Conservation (phyloP, 169 alveolate genomes). For the Blepharisma undulans region DNA sequence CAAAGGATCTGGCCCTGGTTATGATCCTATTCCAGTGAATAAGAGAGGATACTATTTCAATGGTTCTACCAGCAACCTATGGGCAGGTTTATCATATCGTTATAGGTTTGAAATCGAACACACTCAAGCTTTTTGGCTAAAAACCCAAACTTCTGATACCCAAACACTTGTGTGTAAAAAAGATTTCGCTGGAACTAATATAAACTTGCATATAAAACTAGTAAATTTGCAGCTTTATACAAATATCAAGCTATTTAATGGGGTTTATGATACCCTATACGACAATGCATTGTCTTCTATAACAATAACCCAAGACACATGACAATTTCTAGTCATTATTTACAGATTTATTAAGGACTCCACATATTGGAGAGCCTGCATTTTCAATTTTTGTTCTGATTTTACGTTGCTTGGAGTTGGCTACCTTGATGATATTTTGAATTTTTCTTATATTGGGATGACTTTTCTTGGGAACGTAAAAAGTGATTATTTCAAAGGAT, state of each 20-base stretch:
- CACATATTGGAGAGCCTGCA: background rate
- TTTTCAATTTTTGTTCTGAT: background rate
- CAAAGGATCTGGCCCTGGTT: background rate
- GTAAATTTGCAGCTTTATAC: background rate
- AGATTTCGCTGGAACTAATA: background rate
- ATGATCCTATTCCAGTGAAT: background rate
- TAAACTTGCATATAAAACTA: background rate
- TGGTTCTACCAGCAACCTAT: background rate
- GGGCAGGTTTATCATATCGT: background rate
- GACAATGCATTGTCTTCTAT: background rate
- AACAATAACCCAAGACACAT: background rate
- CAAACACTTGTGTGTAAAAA: background rate
- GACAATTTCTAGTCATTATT: background rate
- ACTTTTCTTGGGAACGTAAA: background rate
- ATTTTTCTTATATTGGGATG: background rate
- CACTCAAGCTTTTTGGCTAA: background rate
- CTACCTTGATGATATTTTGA: background rate
- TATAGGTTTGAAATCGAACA: background rate
- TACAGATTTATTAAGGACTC: background rate
- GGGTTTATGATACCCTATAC: background rate
- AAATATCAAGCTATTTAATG: background rate
- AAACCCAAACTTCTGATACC: background rate
- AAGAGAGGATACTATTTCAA: background rate
- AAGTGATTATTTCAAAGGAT: background rate
- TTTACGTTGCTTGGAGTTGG: background rate